Percentiles rank a stretch among this genome's conserved stretches.
These are phyloP conservation scores for Naganishia vishniacii DNA, from an alignment of 768 basidiomycete species.

Conservation along the genomic window DNA sequence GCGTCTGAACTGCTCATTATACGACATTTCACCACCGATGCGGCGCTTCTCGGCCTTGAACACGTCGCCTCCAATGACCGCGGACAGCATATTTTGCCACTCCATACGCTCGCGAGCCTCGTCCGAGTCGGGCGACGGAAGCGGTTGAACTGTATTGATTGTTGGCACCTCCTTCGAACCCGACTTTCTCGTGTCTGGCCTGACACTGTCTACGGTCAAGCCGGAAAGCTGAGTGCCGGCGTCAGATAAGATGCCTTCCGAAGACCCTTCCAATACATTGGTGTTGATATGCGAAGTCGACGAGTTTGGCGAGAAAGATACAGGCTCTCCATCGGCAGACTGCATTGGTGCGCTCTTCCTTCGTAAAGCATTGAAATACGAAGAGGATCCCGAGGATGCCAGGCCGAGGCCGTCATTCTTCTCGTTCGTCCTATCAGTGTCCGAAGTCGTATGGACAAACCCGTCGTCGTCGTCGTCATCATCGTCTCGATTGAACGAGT, in stretches of 20 bases:
- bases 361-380: neutral
- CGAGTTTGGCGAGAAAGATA: constrained; percentile 3
- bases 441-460: constrained; percentile 8
- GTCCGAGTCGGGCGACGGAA: constrained; percentile 62
- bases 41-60: constrained; percentile 90
- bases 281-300: neutral
- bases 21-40: constrained; percentile 73
- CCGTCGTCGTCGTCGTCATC: constrained; percentile 30
- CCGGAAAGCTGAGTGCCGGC: neutral
- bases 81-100: constrained; percentile 93
- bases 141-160: constrained; percentile 6
- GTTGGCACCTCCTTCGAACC: neutral
- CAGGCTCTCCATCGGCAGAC: neutral
- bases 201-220: neutral
- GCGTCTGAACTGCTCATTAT: constrained; percentile 50
- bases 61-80: constrained; percentile 88
- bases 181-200: neutral
- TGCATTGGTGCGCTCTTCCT: constrained; percentile 1
- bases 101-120: constrained; percentile 78
- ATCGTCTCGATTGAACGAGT: constrained; percentile 22
- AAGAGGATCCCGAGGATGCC: neutral
- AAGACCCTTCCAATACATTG: neutral
- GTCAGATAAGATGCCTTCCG: neutral
- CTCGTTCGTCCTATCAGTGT: constrained; percentile 1
- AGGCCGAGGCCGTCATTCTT: neutral